Evolutionary conservation across 2,329 filamentous ascomycete genomes (phyloP), one percentile per base, ranked within the genome.

Genomic region (Sarocladium kiliense): DNA sequence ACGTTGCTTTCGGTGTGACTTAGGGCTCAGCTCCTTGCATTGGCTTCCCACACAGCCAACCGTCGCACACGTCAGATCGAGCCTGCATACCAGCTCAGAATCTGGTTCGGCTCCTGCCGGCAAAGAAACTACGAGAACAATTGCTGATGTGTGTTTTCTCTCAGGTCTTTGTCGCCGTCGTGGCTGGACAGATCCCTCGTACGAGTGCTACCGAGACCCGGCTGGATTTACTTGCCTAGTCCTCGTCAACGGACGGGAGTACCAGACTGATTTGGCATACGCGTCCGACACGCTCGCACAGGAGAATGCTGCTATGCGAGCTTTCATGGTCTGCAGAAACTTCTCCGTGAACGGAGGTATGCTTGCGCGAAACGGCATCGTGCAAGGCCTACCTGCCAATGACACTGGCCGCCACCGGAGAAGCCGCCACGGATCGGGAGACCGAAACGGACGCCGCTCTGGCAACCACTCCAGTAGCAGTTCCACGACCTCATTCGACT

Each of bases 281-380:
- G 85, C 89, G 68, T 89, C 87, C 59, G 89, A 93, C 68, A 77
- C 82, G 50, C 79, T 96, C 61, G 93, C 93, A 47, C 89, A 91
- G 67, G 92, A 97, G 71, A 94, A 93, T 65, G 93, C 93, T 25
- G 93, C 93, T 58, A 95, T 95, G 83, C 88, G 91, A 59, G 93
- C 93, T 56, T 97, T 96, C 74, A 93, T 96, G 84, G 94, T 97
- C 62, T 97, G 93, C 78, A 88, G 91, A 61, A 96, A 96, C 79
- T 97, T 97, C 75, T 96, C 91, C 55, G 89, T 95, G 71, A 97
- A 96, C 69, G 91, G 95, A 65, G 93, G 93, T 68, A 96, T 96
- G 91, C 77, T 86, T 60, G 84, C 83, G 59, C 80, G 83, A 60
- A 87, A 86, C 65, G 84, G 84, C 42, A 85, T 86, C 59, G 82